Evolutionary conservation across 805 yeast species (phyloP), one percentile per base, ranked within the genome.

Genomic region (Candida yuanshanica): DNA sequence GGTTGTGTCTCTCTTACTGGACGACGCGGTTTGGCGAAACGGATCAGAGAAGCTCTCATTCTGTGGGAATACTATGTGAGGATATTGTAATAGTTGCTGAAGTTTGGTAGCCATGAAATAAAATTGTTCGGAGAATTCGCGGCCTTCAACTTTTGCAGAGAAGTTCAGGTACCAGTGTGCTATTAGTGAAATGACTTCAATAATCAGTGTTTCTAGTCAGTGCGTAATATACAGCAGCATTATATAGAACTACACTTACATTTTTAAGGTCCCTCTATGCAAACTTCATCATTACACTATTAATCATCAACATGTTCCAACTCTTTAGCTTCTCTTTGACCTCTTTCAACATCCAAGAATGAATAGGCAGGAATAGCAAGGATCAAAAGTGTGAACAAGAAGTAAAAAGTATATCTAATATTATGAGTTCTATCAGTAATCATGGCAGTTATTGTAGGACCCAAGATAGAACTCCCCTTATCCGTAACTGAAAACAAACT

Each of bases 401-500:
- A 69, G 68, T 77, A 82, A 56, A 84, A 85, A 12, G 88, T 75
- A 53, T 81, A 79, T 36, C 93, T 66, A 39, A 84, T 81, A 44
- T 83, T 79, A 55, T 84, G 91, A 0, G 88, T 81, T 43, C 63
- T 64, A 60, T 85, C 89, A 4, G 85, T 80, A 37, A 85, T 73
- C 45, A 83, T 43, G 0, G 89, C 93, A n/a, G 84, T 77, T 17
- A 83, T 51, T 5, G 79, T 61, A 0, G 95, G 93, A 0, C 95
- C 93, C 22, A 84, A 48, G 4, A 84, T 75, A 0, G 87, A 79
- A 5, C 87, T 79, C 3, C 93, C 91, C 54, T 85, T 84, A 59
- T 84, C 93, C 1, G 95, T 85, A 31, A 84, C 78, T 32, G 85
- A 75, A 59, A 79, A 85, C 33, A 84, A 64, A 12, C 91, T 81